Base-by-base conservation (phyloP, 768 basidiomycete species). In the Amanita brunnescens region DNA sequence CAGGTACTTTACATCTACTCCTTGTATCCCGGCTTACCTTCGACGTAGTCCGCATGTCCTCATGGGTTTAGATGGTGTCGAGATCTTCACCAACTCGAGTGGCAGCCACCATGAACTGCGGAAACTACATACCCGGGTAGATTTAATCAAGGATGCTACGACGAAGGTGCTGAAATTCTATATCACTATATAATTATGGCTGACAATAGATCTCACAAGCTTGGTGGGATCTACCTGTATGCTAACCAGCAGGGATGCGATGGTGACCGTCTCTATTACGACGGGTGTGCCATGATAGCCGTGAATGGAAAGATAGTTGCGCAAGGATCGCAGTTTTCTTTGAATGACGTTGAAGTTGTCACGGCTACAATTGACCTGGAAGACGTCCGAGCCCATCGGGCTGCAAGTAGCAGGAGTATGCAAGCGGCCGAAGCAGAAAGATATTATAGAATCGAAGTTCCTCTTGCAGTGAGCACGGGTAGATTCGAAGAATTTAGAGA, bases 241-340 rank as follows among this genome's bases (percentile, higher is more conserved):
- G 91, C 96, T 7, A 99, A 99, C 63, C 96, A 99, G 61, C 95
- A 96, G 72, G 96, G 96, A 5, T 99, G 96, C 62, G 96, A 99
- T 60, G 96, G 96, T 1, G 96, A 99, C 64, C 81, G 96, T 26
- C 75, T 98, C 0, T 99, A 98, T 73, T 99, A 97, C 63, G 96
- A 99, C 58, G 96, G 96, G 26, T 96, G 91, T 57, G 87, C 91
- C 29, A 81, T 98, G 79, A 97, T 99, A 59, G 93, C 91, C 7
- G 78, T 94, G 54, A 99, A 99, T 67, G 96, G 96, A 4, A 77
- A 77, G 24, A 78, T 98, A 51, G 74, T 98, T 16, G 93, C 96
- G 0, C 95, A 98, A 67, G 96, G 96, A 13, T 87, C 91, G 2
- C 96, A 99, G 61, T 99, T 98, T 71, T 97, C 94, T 5, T 71